A percentile compares a stretch with the other conserved stretches of the same genome.
These are phyloP conservation scores for Talaromyces atroroseus DNA, from an alignment of 2,329 filamentous ascomycete species.

Conservation along the genomic window DNA sequence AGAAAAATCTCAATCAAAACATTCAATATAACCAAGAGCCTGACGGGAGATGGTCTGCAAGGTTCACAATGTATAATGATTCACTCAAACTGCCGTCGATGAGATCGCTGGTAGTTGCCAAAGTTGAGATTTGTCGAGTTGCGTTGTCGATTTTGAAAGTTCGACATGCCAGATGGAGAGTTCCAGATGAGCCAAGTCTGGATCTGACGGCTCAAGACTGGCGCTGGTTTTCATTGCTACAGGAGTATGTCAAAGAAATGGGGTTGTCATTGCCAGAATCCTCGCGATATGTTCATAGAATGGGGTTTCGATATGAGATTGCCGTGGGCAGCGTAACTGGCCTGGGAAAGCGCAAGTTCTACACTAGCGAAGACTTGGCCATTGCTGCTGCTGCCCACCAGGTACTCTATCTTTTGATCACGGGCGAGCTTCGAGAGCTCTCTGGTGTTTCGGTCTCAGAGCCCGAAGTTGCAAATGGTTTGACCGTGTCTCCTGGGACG, in stretches of 20 bases:
- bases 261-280: slow-evolving; percentile 13
- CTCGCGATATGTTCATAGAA: slow-evolving; percentile 20
- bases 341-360: slow-evolving; percentile 18
- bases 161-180: slow-evolving; percentile 21
- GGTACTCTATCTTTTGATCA: slow-evolving; percentile 22
- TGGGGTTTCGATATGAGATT: slow-evolving; percentile 24
- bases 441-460: background rate
- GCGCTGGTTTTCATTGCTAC: slow-evolving; percentile 22
- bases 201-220: slow-evolving; percentile 16
- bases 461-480: background rate
- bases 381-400: slow-evolving; percentile 26
- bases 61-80: slow-evolving; percentile 26
- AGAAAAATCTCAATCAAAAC: slow-evolving; percentile 18
- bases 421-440: slow-evolving; percentile 9
- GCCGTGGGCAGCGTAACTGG: slow-evolving; percentile 18
- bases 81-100: slow-evolving; percentile 14
- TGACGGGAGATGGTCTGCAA: slow-evolving; percentile 21
- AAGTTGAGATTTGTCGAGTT: slow-evolving; percentile 22
- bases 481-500: slow-evolving; percentile 5
- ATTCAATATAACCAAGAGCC: slow-evolving; percentile 21
- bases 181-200: slow-evolving; percentile 24
- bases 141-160: slow-evolving; percentile 23
- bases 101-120: slow-evolving; percentile 18
- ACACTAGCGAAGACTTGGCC: slow-evolving; percentile 22
- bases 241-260: slow-evolving; percentile 1